phyloP scores from a whole-genome alignment of 768 basidiomycete genomes.

The Suillus variegatus region DNA sequence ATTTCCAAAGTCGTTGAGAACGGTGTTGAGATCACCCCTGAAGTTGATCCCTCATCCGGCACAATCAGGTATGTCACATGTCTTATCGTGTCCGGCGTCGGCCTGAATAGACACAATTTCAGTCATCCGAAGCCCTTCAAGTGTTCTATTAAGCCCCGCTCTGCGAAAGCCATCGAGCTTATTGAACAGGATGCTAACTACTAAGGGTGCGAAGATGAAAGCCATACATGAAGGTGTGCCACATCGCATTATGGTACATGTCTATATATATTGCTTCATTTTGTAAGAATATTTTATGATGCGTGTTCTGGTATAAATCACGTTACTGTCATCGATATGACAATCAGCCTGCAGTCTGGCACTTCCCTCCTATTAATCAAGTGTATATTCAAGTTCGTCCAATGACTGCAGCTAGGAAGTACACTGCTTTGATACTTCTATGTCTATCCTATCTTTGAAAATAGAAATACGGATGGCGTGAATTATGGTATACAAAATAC shows the following conservation, averaged over 20 bases:
- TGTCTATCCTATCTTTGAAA: too few species aligned
- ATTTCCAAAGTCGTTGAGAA: neutral
- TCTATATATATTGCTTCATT: neutral
- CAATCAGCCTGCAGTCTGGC: too few species aligned
- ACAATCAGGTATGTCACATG: neutral
- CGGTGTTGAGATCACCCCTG: neutral
- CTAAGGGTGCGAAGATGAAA: neutral
- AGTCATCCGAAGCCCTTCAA: neutral
- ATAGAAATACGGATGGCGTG: too few species aligned
- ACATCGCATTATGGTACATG: neutral
- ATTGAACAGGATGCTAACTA: neutral
- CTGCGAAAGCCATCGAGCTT: neutral
- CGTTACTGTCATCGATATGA: too few species aligned
- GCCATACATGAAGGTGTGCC: neutral
- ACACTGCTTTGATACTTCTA: too few species aligned
- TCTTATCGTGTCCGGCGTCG: neutral
- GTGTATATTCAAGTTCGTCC: too few species aligned
- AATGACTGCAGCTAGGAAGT: too few species aligned
- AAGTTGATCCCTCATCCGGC: neutral
- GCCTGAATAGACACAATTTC: neutral
- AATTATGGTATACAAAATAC: too few species aligned
- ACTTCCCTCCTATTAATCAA: too few species aligned
- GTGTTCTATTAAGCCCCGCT: neutral
- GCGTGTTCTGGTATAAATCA: too few species aligned
- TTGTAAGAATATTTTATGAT: too few species aligned